Percentiles rank a stretch among this genome's conserved stretches.
These are phyloP conservation scores for Lachancea quebecensis DNA, from an alignment of 805 yeast species.

Conservation along the genomic window DNA sequence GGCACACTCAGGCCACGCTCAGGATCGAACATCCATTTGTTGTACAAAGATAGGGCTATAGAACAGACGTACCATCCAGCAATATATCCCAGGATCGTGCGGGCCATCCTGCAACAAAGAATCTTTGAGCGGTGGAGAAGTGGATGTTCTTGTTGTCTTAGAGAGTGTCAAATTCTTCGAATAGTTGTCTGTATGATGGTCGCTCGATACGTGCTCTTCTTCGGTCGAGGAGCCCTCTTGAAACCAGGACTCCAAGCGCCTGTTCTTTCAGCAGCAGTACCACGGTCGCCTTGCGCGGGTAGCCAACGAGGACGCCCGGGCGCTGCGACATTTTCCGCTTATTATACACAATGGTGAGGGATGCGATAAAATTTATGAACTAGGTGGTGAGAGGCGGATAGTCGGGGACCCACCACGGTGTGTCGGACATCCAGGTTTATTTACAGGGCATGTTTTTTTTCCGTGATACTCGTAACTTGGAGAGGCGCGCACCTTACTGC, in stretches of 20 bases:
- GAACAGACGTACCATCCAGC: slow-evolving; percentile 68
- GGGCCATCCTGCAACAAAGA: background rate
- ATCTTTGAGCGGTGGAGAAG: background rate
- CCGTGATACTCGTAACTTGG: background rate
- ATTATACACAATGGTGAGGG: background rate
- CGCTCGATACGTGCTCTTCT: background rate
- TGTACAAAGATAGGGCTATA: slow-evolving; percentile 67
- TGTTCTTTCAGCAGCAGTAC: too few species aligned
- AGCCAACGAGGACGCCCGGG: too few species aligned
- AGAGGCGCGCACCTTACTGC: background rate
- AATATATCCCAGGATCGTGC: slow-evolving; percentile 14
- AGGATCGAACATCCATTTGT: slow-evolving; percentile 94
- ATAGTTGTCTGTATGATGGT: background rate
- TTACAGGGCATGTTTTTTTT: background rate
- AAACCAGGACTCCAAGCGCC: too few species aligned
- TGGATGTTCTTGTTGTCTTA: too few species aligned
- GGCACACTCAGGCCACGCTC: slow-evolving; percentile 61
- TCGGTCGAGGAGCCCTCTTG: too few species aligned
- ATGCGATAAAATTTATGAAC: background rate
- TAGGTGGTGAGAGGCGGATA: background rate
- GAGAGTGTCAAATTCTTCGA: background rate
- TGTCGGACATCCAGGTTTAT: background rate
- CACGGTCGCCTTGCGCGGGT: too few species aligned
- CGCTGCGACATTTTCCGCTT: background rate
- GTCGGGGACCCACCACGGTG: background rate